Conservation (phyloP, 2,329 filamentous ascomycete species). For the Epichloe bromicola region DNA sequence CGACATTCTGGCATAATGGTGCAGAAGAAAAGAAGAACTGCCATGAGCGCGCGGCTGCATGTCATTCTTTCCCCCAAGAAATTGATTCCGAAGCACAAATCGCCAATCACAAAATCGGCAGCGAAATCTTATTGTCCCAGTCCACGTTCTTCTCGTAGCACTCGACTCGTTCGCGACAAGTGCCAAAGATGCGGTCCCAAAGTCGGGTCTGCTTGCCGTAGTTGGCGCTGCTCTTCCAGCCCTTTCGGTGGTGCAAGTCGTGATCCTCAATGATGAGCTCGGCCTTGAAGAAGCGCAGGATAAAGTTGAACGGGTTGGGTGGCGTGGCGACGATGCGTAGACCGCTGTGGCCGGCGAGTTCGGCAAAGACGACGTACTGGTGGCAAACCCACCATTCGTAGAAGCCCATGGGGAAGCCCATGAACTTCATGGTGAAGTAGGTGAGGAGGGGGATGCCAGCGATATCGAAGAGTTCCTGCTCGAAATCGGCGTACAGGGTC, state of each 20-base stretch:
- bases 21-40: too few relatives aligned
- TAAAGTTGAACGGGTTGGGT: slow-evolving; percentile 2
- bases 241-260: slow-evolving; percentile 6
- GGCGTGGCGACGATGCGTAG: slow-evolving; percentile 2
- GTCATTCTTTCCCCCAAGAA: too few relatives aligned
- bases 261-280: slow-evolving; percentile 6
- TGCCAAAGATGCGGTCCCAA: slow-evolving; percentile 5
- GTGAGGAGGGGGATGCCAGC: slow-evolving; percentile 4
- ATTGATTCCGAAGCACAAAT: not conserved
- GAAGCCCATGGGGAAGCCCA: slow-evolving; percentile 6
- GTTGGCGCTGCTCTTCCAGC: slow-evolving; percentile 6
- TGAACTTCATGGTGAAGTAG: slow-evolving; percentile 5
- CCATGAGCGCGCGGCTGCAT: too few relatives aligned
- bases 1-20: too few relatives aligned
- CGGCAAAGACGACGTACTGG: slow-evolving; percentile 5
- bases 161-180: slow-evolving; percentile 4
- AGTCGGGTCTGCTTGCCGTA: slow-evolving; percentile 6
- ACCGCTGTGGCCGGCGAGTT: slow-evolving; percentile 5
- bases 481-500: slow-evolving; percentile 2
- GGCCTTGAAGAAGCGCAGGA: not conserved
- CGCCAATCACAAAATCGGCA: not conserved
- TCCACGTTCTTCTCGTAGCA: slow-evolving; percentile 2
- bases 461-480: slow-evolving; percentile 6
- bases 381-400: slow-evolving; percentile 7
- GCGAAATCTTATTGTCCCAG: not conserved